phyloP scores from a whole-genome alignment of 495 filamentous ascomycete species.

The Mytilinidion resinicola region DNA sequence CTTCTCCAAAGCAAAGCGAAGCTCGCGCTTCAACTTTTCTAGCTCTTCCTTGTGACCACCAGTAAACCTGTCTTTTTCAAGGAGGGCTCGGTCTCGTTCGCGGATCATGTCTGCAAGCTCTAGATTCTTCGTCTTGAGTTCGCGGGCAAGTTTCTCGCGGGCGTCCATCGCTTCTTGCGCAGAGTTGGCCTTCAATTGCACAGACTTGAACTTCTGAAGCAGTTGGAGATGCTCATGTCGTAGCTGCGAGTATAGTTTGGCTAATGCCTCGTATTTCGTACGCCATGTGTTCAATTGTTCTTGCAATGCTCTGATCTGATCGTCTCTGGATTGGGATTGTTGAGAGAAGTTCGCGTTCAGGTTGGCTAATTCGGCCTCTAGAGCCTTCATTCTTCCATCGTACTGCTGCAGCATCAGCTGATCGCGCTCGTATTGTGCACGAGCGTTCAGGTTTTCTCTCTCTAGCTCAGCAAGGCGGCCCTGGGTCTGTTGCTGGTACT shows the following conservation, averaged over 20 bases:
- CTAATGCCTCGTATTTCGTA: constrained; percentile 90
- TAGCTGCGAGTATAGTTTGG: constrained; percentile 93
- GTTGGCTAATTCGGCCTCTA: constrained; percentile 80
- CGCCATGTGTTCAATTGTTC: constrained; percentile 96
- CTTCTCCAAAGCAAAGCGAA: constrained; percentile 85
- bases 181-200: constrained; percentile 92
- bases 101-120: constrained; percentile 98
- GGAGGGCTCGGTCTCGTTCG: constrained; percentile 88
- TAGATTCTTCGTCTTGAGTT: constrained; percentile 97
- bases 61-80: constrained; percentile 78
- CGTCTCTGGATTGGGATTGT: constrained; percentile 83
- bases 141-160: constrained; percentile 89
- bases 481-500: constrained; percentile 85
- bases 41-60: constrained; percentile 88
- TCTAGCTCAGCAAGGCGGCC: constrained; percentile 90
- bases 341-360: constrained; percentile 77
- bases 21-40: constrained; percentile 94
- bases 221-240: constrained; percentile 93
- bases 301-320: constrained; percentile 85
- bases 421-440: constrained; percentile 93
- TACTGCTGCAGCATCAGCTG: constrained; percentile 96
- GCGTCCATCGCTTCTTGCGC: constrained; percentile 95
- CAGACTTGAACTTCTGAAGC: constrained; percentile 87
- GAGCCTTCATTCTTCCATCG: constrained; percentile 82
- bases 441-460: constrained; percentile 86